phyloP scores from a whole-genome alignment of 2,329 filamentous ascomycete species.

The Cladophialophora immunda region DNA sequence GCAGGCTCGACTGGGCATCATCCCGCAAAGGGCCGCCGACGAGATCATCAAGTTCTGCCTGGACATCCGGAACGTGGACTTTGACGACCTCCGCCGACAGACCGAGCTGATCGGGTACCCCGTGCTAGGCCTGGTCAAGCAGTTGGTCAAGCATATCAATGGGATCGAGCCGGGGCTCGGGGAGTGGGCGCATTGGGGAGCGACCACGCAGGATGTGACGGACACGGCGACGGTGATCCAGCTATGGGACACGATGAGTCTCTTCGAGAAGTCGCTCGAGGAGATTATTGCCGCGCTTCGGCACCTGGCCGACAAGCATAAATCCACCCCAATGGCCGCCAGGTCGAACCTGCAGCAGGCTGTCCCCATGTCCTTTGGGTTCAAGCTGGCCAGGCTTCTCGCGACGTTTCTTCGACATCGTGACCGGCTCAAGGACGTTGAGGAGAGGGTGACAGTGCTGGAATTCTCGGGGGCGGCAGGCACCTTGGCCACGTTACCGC shows the following conservation, averaged over 20 bases:
- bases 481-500: constrained; percentile 38
- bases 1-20: constrained; percentile 39
- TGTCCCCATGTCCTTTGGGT: constrained; percentile 40
- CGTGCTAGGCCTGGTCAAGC: constrained; percentile 39
- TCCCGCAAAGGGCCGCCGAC: constrained; percentile 38
- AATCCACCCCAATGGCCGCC: constrained; percentile 39
- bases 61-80: constrained; percentile 37
- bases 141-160: constrained; percentile 39
- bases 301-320: constrained; percentile 30
- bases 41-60: constrained; percentile 37
- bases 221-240: constrained; percentile 41
- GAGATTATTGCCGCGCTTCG: constrained; percentile 32
- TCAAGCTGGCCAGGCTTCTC: constrained; percentile 38
- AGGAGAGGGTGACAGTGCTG: constrained; percentile 34
- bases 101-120: constrained; percentile 41
- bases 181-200: constrained; percentile 40
- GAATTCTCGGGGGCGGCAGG: constrained; percentile 41
- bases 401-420: constrained; percentile 39
- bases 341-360: constrained; percentile 41
- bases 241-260: constrained; percentile 38
- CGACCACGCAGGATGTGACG: constrained; percentile 41
- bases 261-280: constrained; percentile 35
- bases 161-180: constrained; percentile 33
- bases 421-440: constrained; percentile 35
- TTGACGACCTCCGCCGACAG: constrained; percentile 34